Evolutionary conservation across 2,329 filamentous ascomycete species (phyloP).

Genomic region (Alternaria arbusti): DNA sequence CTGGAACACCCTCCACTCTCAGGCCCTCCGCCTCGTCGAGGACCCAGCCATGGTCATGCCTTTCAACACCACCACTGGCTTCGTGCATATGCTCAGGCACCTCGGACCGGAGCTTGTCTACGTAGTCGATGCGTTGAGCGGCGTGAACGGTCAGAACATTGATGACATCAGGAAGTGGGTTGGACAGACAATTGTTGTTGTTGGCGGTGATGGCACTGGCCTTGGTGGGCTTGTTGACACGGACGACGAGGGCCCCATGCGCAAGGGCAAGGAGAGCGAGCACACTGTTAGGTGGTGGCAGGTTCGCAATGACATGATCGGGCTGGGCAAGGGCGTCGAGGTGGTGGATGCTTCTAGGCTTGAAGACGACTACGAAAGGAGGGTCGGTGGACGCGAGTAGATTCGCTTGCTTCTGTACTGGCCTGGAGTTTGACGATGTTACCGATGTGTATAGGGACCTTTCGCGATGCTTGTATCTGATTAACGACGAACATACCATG

Average conservation of each 20-base stretch:
- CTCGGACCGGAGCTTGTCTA: conserved; percentile 86
- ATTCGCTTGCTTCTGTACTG: not conserved
- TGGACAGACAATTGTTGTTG: conserved; percentile 65
- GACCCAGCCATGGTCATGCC: conserved; percentile 87
- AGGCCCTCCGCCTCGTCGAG: conserved; percentile 80
- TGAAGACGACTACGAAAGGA: conserved; percentile 84
- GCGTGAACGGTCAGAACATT: conserved; percentile 74
- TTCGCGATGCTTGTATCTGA: conserved; percentile 5
- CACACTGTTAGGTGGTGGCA: conserved; percentile 72
- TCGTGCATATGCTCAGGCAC: conserved; percentile 85
- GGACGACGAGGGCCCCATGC: conserved; percentile 62
- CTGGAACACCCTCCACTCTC: conserved; percentile 80
- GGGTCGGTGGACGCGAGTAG: conserved; percentile 69
- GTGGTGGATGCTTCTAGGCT: conserved; percentile 84
- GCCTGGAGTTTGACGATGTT: conserved; percentile 2
- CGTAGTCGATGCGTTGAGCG: conserved; percentile 82
- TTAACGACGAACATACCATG: conserved; percentile 10
- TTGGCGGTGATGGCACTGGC: conserved; percentile 55
- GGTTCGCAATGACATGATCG: conserved; percentile 74
- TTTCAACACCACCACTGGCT: conserved; percentile 82
- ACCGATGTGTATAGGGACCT: conserved; percentile 4
- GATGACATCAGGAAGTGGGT: conserved; percentile 70
- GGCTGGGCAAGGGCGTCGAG: conserved; percentile 83
- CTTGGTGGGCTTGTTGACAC: conserved; percentile 61
- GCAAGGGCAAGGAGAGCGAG: conserved; percentile 36